Percentiles rank a stretch among this genome's conserved stretches.
Conservation (phyloP, 306 rosid genomes). For the Cucurbita maxima region DNA sequence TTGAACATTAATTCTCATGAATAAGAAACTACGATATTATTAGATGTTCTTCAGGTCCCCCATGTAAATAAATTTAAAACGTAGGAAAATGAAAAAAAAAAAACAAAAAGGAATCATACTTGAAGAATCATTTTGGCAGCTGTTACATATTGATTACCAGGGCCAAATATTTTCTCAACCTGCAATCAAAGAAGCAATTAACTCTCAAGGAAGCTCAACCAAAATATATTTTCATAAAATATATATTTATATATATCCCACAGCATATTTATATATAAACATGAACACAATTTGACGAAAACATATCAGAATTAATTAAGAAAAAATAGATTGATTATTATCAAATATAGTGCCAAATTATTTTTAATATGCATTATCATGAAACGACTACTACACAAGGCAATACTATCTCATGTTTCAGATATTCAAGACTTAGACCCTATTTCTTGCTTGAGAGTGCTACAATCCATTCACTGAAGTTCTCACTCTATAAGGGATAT, state of each 20-base stretch:
- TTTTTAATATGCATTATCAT: background rate
- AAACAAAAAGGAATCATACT: conserved; percentile 23
- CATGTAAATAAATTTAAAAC: background rate
- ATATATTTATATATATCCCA: background rate
- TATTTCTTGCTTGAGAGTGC: background rate
- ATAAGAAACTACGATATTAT: background rate
- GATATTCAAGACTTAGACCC: background rate
- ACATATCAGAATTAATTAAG: background rate
- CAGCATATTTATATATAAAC: background rate
- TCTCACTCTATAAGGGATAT: background rate
- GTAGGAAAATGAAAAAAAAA: background rate
- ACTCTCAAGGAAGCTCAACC: background rate
- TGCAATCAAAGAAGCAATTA: conserved; percentile 18
- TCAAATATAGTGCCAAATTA: background rate
- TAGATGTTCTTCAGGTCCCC: background rate
- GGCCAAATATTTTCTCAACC: conserved; percentile 92
- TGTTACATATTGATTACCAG: conserved; percentile 96
- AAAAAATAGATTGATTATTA: background rate
- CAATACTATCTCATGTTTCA: background rate
- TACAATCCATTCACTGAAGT: background rate
- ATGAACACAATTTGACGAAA: background rate
- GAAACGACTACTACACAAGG: background rate
- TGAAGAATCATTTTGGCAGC: conserved; percentile 99
- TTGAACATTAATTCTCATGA: background rate
- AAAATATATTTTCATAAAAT: background rate